Evolutionary conservation across 1,139 yeast genomes (phyloP).

Genomic region (Hanseniaspora sp.): DNA sequence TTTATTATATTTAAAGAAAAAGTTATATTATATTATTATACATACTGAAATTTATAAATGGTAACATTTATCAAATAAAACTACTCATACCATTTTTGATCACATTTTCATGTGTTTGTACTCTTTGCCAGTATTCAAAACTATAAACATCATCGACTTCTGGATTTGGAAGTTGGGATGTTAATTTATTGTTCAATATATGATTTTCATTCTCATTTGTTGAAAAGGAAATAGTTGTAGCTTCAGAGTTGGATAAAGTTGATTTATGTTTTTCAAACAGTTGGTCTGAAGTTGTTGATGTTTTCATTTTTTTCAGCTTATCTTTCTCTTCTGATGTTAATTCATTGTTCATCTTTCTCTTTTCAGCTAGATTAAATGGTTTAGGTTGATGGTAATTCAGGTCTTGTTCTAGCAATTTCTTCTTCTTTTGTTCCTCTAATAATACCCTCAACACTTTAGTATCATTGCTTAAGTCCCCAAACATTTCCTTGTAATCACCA

Average conservation of each 20-base stretch:
- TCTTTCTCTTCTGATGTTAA: background rate
- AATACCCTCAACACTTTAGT: constrained; percentile 6
- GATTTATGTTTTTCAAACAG: background rate
- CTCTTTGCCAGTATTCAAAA: constrained; percentile 11
- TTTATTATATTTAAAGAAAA: background rate
- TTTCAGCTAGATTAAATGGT: constrained; percentile 2
- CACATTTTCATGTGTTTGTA: background rate
- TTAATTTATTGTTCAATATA: background rate
- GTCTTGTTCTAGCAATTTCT: background rate
- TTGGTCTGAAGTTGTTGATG: too few relatives aligned
- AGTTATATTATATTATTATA: background rate
- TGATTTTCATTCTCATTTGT: background rate
- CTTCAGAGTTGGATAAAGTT: background rate
- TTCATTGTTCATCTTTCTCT: constrained; percentile 7
- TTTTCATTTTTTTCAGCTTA: background rate
- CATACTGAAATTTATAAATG: too few relatives aligned
- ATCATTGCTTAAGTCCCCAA: constrained; percentile 11
- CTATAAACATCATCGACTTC: constrained; percentile 7
- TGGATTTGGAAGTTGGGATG: constrained; percentile 1
- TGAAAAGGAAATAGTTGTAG: background rate
- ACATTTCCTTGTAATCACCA: constrained; percentile 4
- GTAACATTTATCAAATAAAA: background rate
- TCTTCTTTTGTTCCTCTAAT: background rate
- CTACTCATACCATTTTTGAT: background rate
- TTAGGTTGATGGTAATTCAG: constrained; percentile 3